Conservation (phyloP, 805 yeast species). For the Saccharomycopsis selenospora region DNA sequence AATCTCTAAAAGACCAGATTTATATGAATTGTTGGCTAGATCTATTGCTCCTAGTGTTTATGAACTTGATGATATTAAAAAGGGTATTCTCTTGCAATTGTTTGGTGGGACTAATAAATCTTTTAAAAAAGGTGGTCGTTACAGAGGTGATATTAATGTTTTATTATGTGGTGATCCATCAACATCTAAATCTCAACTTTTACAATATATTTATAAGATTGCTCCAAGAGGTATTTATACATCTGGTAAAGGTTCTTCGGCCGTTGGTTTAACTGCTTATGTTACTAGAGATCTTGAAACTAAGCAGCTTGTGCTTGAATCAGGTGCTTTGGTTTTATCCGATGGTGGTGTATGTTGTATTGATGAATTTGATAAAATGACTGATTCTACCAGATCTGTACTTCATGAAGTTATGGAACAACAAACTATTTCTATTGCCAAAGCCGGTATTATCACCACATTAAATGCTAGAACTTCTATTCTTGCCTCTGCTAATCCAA, state of each 20-base stretch:
- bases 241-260: constrained; percentile 98
- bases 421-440: constrained; percentile 95
- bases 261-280: constrained; percentile 97
- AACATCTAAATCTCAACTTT: constrained; percentile 88
- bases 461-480: constrained; percentile 94
- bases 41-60: constrained; percentile 95
- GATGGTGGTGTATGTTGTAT: constrained; percentile 99
- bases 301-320: constrained; percentile 84
- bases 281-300: constrained; percentile 93
- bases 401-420: constrained; percentile 99
- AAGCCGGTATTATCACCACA: constrained; percentile 97
- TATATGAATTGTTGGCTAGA: constrained; percentile 79
- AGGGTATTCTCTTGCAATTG: constrained; percentile 85
- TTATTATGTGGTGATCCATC: constrained; percentile 97
- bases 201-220: constrained; percentile 92
- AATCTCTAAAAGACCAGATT: constrained; percentile 60
- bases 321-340: constrained; percentile 92
- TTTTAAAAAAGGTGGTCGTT: constrained; percentile 84
- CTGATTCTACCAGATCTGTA: constrained; percentile 88
- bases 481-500: constrained; percentile 94
- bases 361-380: constrained; percentile 98
- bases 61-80: constrained; percentile 94
- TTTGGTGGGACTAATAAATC: constrained; percentile 94
- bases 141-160: constrained; percentile 92
- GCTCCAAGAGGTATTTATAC: constrained; percentile 98